Conservation (phyloP, 2,329 filamentous ascomycete genomes). For the Pestalotiopsis sp. region DNA sequence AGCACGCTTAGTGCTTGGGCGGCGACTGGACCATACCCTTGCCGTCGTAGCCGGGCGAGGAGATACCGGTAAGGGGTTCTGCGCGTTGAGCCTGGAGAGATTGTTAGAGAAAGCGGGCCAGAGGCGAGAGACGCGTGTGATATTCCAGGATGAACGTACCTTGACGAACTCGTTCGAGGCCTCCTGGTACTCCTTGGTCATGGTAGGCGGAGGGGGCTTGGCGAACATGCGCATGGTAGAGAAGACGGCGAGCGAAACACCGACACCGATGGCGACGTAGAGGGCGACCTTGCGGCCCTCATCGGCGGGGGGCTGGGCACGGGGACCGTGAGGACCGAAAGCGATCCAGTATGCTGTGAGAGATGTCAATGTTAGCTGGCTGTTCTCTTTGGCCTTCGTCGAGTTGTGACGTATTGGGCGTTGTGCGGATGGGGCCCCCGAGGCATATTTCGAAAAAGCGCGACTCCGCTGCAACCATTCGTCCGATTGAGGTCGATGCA, state of each 20-base stretch:
- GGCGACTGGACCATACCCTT: constrained; percentile 77
- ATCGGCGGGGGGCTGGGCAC: constrained; percentile 79
- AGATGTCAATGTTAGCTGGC: constrained; percentile 17
- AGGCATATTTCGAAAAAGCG: background rate
- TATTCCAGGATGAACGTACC: constrained; percentile 54
- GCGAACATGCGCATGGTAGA: constrained; percentile 71
- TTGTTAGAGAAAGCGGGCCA: background rate
- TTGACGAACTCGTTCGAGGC: constrained; percentile 90
- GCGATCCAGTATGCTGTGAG: constrained; percentile 94
- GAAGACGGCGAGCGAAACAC: constrained; percentile 73
- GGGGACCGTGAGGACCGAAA: constrained; percentile 94
- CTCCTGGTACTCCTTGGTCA: constrained; percentile 98
- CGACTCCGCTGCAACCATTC: background rate
- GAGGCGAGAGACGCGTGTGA: background rate
- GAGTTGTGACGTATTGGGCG: background rate
- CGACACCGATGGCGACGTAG: constrained; percentile 71
- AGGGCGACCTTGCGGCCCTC: constrained; percentile 79
- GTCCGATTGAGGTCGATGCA: constrained; percentile 1
- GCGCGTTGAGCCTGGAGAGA: constrained; percentile 72
- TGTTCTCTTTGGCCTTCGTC: background rate
- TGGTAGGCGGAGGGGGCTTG: constrained; percentile 75
- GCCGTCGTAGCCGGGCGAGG: constrained; percentile 77
- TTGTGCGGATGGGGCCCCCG: background rate
- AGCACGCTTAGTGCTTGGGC: constrained; percentile 44
- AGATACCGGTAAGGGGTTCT: constrained; percentile 85